Evolutionary conservation across 164 flowering plant genomes (phyloP).

Genomic region (Stephania japonica): DNA sequence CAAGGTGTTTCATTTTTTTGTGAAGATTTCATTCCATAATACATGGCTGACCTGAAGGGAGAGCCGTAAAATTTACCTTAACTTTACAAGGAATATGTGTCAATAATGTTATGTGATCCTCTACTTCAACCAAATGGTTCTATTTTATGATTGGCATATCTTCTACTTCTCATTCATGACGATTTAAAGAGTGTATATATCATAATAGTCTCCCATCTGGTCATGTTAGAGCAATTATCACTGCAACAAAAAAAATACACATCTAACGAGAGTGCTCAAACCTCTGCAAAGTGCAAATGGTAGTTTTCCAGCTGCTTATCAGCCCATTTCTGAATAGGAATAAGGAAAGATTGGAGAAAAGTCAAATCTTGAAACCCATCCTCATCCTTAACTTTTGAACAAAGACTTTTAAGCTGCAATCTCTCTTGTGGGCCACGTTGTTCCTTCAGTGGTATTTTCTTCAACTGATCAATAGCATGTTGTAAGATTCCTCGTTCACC

Average conservation of each 20-base stretch:
- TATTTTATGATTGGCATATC: no score
- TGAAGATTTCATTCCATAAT: no score
- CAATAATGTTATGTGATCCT: no score
- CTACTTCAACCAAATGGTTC: no score
- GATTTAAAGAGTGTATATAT: no score
- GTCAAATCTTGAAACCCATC: conserved; percentile 48
- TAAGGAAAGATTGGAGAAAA: conserved; percentile 74
- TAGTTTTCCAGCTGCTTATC: conserved; percentile 83
- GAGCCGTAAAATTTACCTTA: no score
- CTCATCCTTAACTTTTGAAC: conserved; percentile 54
- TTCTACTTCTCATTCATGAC: no score
- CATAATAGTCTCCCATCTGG: no score
- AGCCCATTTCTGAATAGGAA: conserved; percentile 87
- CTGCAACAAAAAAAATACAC: neutral
- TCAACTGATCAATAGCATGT: conserved; percentile 78
- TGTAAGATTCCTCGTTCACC: conserved; percentile 62
- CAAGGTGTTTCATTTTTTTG: no score
- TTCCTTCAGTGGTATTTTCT: conserved; percentile 77
- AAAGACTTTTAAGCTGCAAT: conserved; percentile 69
- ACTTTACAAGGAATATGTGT: no score
- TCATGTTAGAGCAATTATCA: no score
- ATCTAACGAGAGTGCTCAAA: conserved; percentile 16
- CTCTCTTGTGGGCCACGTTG: conserved; percentile 93
- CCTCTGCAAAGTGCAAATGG: conserved; percentile 86
- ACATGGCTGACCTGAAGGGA: no score